phyloP scores from a whole-genome alignment of 2,329 filamentous ascomycete genomes.

The Metarhizium humberi region DNA sequence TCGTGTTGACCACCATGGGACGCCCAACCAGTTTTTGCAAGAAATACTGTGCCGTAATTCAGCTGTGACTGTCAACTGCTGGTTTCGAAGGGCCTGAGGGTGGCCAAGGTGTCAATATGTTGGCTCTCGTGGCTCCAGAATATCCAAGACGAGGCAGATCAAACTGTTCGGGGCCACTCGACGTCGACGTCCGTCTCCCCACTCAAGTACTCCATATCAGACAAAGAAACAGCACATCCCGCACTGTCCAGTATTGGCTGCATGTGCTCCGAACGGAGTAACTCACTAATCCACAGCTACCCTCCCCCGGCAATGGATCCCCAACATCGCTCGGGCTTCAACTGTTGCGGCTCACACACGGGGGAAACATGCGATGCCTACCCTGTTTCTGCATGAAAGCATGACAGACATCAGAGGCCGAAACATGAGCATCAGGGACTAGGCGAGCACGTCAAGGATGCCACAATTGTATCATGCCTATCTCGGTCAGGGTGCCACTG shows the following conservation, averaged over 20 bases:
- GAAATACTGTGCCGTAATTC: too few relatives aligned
- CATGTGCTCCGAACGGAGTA: neutral
- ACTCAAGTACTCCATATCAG: too few relatives aligned
- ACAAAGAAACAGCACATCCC: neutral
- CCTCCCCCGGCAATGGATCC: neutral
- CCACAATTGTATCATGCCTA: neutral
- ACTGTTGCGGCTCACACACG: neutral
- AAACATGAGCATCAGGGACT: neutral
- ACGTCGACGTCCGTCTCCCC: too few relatives aligned
- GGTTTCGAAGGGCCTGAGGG: neutral
- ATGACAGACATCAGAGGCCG: neutral
- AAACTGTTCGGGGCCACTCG: too few relatives aligned
- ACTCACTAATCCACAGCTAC: neutral
- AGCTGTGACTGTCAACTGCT: neutral
- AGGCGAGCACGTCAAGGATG: neutral
- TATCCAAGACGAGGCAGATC: too few relatives aligned
- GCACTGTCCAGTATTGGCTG: neutral
- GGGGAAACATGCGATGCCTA: neutral
- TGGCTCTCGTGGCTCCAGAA: neutral
- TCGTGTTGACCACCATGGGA: neutral
- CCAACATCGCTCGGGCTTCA: neutral
- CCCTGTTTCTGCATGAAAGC: neutral
- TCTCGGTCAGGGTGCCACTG: too few relatives aligned
- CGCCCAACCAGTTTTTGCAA: neutral
- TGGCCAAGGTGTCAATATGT: neutral